phyloP scores from a whole-genome alignment of 768 basidiomycete genomes.

The Psilocybe tampanensis region DNA sequence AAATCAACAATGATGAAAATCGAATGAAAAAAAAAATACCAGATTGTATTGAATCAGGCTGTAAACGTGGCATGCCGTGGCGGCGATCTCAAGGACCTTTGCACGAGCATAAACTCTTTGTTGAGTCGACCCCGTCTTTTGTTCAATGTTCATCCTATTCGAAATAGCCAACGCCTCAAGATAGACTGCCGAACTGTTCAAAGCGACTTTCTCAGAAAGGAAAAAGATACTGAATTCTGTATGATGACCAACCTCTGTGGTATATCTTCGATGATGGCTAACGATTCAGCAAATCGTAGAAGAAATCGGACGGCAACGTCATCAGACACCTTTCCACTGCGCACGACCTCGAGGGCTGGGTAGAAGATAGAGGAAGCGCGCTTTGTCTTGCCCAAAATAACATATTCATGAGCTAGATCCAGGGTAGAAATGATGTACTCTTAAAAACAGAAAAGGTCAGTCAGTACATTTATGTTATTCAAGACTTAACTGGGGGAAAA shows the following conservation, averaged over 20 bases:
- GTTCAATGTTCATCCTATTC: slow-evolving; percentile 39
- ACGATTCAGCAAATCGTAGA: slow-evolving; percentile 66
- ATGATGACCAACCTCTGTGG: slow-evolving; percentile 50
- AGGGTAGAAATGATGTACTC: slow-evolving; percentile 66
- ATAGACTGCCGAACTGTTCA: slow-evolving; percentile 51
- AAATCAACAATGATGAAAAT: no score
- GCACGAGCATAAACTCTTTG: slow-evolving; percentile 64
- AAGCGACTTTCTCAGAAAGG: neutral
- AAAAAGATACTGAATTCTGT: neutral
- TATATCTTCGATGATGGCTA: slow-evolving; percentile 62
- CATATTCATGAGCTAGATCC: slow-evolving; percentile 79
- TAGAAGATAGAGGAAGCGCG: slow-evolving; percentile 69
- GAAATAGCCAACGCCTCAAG: slow-evolving; percentile 59
- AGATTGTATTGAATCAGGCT: slow-evolving; percentile 68
- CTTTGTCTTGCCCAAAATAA: slow-evolving; percentile 71
- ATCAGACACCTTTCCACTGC: slow-evolving; percentile 46
- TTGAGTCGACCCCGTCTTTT: slow-evolving; percentile 50
- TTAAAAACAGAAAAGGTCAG: slow-evolving; percentile 28
- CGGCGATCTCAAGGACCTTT: slow-evolving; percentile 64
- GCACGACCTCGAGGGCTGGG: slow-evolving; percentile 51
- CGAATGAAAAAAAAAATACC: slow-evolving; percentile 40
- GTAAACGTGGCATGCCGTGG: slow-evolving; percentile 70
- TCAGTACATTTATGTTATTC: no score
- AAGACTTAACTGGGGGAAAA: neutral
- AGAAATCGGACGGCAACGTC: slow-evolving; percentile 57